These are phyloP conservation scores for Zizania palustris DNA, from an alignment of 202 grass and related monocot genomes.

Conservation along the genomic window DNA sequence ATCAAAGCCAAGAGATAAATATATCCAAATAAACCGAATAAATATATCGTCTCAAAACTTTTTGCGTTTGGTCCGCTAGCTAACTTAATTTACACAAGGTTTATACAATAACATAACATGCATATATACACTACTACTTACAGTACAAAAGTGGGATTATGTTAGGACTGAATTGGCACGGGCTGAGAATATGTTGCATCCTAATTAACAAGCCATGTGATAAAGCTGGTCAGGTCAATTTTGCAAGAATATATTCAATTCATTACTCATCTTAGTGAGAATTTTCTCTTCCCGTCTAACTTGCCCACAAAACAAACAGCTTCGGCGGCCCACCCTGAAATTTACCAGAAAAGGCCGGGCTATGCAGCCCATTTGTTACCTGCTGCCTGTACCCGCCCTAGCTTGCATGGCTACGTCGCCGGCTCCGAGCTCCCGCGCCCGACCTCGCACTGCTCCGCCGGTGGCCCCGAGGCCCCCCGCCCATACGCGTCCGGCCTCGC, in stretches of 20 bases:
- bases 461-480: too few relatives aligned
- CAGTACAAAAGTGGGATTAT: conserved; percentile 7
- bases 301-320: too few relatives aligned
- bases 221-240: background rate
- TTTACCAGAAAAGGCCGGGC: too few relatives aligned
- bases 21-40: conserved; percentile 8
- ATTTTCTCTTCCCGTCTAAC: too few relatives aligned
- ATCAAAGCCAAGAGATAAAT: background rate
- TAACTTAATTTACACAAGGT: background rate
- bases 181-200: conserved; percentile 10
- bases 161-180: background rate
- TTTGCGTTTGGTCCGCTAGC: background rate
- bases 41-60: background rate
- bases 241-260: conserved; percentile 18
- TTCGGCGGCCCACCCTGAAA: too few relatives aligned
- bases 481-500: too few relatives aligned
- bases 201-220: background rate
- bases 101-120: background rate
- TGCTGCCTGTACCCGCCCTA: background rate
- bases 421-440: too few relatives aligned
- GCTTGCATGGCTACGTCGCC: too few relatives aligned
- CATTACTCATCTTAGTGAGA: too few relatives aligned
- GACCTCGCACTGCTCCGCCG: too few relatives aligned
- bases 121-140: too few relatives aligned
- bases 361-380: background rate